phyloP scores from a whole-genome alignment of 2,329 filamentous ascomycete species.

The Alternaria sp. region DNA sequence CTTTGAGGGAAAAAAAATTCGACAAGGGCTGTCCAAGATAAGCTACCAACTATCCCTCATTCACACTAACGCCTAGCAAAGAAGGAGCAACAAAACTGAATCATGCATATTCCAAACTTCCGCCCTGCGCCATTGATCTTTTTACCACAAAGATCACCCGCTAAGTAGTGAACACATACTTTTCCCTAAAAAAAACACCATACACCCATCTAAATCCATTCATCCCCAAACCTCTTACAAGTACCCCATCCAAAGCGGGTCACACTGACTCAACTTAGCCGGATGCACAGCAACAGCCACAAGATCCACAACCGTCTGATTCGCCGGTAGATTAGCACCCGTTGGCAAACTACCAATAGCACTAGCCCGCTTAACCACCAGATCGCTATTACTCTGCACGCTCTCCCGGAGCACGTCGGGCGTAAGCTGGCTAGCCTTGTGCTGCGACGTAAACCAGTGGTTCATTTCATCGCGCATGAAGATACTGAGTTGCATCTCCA shows the following conservation, averaged over 20 bases:
- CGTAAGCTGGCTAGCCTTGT: slow-evolving; percentile 63
- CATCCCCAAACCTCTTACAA: slow-evolving; percentile 61
- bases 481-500: slow-evolving; percentile 93
- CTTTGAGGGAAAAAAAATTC: not conserved
- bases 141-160: not conserved
- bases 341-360: slow-evolving; percentile 80
- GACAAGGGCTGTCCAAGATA: not conserved
- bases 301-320: slow-evolving; percentile 95
- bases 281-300: slow-evolving; percentile 94
- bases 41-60: not conserved
- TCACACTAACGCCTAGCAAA: not conserved
- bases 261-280: slow-evolving; percentile 83
- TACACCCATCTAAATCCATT: not conserved
- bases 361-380: slow-evolving; percentile 89
- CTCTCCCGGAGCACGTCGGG: slow-evolving; percentile 77
- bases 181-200: not conserved
- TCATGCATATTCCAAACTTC: not conserved
- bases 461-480: slow-evolving; percentile 99
- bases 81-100: not conserved
- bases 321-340: slow-evolving; percentile 81
- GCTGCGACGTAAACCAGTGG: slow-evolving; percentile 88
- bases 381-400: slow-evolving; percentile 85
- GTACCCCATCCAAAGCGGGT: slow-evolving; percentile 98
- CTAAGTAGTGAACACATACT: not conserved
- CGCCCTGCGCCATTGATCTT: not conserved